These are phyloP conservation scores for Fusarium staphyleae DNA, from an alignment of 2,329 filamentous ascomycete species.

Conservation along the genomic window DNA sequence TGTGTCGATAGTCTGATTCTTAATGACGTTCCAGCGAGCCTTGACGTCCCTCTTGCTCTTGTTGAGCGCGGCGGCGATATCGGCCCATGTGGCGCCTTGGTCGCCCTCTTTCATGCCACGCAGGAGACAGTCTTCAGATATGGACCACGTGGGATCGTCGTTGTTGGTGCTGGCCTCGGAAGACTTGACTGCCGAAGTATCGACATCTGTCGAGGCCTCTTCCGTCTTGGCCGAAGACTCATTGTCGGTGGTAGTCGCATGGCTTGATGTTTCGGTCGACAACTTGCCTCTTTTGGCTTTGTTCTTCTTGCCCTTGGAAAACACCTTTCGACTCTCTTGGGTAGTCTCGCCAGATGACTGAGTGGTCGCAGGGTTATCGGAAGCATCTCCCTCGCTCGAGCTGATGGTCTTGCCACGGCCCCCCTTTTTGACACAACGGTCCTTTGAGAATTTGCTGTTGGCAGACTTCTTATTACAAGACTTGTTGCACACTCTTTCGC, in stretches of 20 bases:
- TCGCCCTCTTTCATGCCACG: slow-evolving; percentile 45
- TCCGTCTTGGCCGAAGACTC: slow-evolving; percentile 6
- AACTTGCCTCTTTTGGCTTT: background rate
- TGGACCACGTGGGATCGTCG: slow-evolving; percentile 40
- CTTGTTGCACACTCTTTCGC: slow-evolving; percentile 2
- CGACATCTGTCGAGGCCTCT: slow-evolving; percentile 5
- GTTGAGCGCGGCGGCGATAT: slow-evolving; percentile 42
- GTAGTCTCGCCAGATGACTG: slow-evolving; percentile 1
- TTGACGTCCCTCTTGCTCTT: slow-evolving; percentile 42
- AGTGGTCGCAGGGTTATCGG: background rate
- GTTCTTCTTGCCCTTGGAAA: slow-evolving; percentile 6
- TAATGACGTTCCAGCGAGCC: slow-evolving; percentile 45
- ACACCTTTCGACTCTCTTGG: background rate
- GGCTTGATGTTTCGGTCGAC: slow-evolving; percentile 4
- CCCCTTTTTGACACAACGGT: background rate
- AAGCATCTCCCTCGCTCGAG: slow-evolving; percentile 5
- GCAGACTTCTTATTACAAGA: slow-evolving; percentile 1
- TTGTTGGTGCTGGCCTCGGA: background rate
- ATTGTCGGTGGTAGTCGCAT: slow-evolving; percentile 5
- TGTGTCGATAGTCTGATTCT: slow-evolving; percentile 22
- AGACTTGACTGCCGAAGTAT: slow-evolving; percentile 3
- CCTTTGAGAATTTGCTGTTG: slow-evolving; percentile 1
- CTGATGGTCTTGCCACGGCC: slow-evolving; percentile 4
- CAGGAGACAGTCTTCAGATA: slow-evolving; percentile 48
- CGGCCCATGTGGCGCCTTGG: slow-evolving; percentile 41